A percentile compares a stretch with the other conserved stretches of the same genome.
These are phyloP conservation scores for Fusarium pininemorale DNA, from an alignment of 2,329 filamentous ascomycete genomes.

Conservation along the genomic window DNA sequence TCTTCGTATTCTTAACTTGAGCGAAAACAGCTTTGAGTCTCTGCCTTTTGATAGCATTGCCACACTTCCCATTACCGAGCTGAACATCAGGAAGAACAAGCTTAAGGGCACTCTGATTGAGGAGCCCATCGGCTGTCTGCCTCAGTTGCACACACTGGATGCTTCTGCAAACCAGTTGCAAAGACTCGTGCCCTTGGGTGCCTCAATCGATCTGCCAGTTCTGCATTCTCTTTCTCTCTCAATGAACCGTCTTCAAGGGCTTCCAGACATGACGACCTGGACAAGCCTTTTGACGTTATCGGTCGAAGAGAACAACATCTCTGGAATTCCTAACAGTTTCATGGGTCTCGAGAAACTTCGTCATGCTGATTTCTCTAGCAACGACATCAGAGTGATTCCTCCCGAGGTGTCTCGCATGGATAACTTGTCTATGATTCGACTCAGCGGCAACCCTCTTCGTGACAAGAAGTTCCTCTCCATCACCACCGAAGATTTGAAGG, in stretches of 20 bases:
- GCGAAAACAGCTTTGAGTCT: conserved; percentile 77
- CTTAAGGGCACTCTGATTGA: conserved; percentile 78
- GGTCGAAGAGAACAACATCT: conserved; percentile 84
- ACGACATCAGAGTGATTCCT: conserved; percentile 81
- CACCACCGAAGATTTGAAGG: conserved; percentile 82
- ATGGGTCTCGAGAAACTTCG: conserved; percentile 72
- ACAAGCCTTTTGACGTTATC: conserved; percentile 75
- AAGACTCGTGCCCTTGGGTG: conserved; percentile 56
- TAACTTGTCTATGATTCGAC: conserved; percentile 74
- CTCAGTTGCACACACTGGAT: conserved; percentile 78
- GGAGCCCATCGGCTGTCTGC: conserved; percentile 64
- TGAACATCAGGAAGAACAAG: conserved; percentile 81
- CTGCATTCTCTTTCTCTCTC: conserved; percentile 80
- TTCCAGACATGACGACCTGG: conserved; percentile 83
- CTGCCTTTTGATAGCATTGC: conserved; percentile 76
- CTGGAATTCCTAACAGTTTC: conserved; percentile 80
- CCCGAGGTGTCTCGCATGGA: conserved; percentile 83
- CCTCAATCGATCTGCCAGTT: conserved; percentile 70
- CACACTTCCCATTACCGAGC: conserved; percentile 74
- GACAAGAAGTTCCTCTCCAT: conserved; percentile 88
- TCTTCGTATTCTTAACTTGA: conserved; percentile 80
- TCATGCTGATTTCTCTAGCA: conserved; percentile 84
- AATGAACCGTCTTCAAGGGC: conserved; percentile 76
- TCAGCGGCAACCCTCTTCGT: conserved; percentile 89
- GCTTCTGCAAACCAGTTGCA: conserved; percentile 79